Base-by-base conservation (phyloP, 2,329 filamentous ascomycete genomes). In the Alternaria panax region DNA sequence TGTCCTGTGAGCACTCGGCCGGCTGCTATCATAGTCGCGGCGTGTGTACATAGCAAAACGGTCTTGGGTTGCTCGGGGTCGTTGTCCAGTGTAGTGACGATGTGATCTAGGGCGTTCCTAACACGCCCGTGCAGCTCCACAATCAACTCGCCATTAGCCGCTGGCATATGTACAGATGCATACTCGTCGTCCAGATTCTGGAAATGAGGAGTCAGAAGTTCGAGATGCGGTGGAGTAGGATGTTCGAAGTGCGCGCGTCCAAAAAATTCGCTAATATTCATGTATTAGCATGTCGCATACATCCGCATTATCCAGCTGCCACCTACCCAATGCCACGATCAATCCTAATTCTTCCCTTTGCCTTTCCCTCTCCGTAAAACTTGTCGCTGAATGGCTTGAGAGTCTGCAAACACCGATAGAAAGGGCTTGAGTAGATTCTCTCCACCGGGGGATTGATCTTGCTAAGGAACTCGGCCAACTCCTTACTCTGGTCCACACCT, bases 191-290 rank as follows among this genome's bases (percentile, higher is more conserved):
- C 84, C 41, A 88, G 77, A 45, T 84, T 70, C 28, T 86, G 78
- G 28, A 89, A 88, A 75, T 97, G 96, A 64, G 92, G 85, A 20
- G 77, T 76, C 61, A 99, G 84, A 32, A 85, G 80, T 27, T 83
- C 70, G 14, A 89, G 80, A 4, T 86, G 79, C 3, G 92, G 92
- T 2, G 94, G 92, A 16, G 85, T 84, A 0, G 95, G 95, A 72
- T 98, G 95, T 54, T 91, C 85, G 78, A 97, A 97, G 60, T 88
- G 88, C 16, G 93, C 92, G 47, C 87, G 84, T 25, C 95, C 95
- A 76, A 95, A 98, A 90, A 95, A 98, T 81, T 99, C 95, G 22
- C 58, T 62, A 16, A 30, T 16, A 24, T 22, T 24, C 25, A 34
- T 38, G 16, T 22, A 34, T 51, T 22, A 51, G 36, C 38, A 40